These are phyloP conservation scores for Monosporascus sp. DNA, from an alignment of 2,329 filamentous ascomycete species.

Conservation along the genomic window DNA sequence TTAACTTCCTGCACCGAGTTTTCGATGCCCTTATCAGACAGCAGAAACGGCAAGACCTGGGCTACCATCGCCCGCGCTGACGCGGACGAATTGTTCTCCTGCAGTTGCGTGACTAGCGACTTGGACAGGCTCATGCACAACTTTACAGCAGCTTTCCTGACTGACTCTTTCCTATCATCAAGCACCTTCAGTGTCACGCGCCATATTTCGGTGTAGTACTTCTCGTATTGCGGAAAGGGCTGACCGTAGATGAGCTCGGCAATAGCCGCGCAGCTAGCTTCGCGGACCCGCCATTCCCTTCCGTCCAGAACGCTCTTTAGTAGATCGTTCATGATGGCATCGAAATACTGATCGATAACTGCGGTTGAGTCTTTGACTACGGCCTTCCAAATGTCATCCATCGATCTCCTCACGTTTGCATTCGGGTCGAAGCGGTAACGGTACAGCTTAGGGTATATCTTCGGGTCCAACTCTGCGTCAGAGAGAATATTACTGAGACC, in stretches of 20 bases:
- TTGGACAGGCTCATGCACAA: slow-evolving; percentile 82
- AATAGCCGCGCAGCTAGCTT: slow-evolving; percentile 88
- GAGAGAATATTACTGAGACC: slow-evolving; percentile 89
- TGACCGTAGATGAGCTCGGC: slow-evolving; percentile 82
- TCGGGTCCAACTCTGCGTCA: slow-evolving; percentile 82
- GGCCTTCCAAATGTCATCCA: slow-evolving; percentile 97
- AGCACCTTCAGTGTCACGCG: slow-evolving; percentile 80
- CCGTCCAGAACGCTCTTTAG: slow-evolving; percentile 74
- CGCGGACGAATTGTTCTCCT: slow-evolving; percentile 66
- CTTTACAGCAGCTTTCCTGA: slow-evolving; percentile 72
- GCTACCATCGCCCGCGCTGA: slow-evolving; percentile 75
- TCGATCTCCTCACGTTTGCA: slow-evolving; percentile 83
- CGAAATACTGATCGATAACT: slow-evolving; percentile 76
- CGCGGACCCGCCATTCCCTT: slow-evolving; percentile 86
- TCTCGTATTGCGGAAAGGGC: slow-evolving; percentile 70
- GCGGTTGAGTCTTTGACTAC: slow-evolving; percentile 82
- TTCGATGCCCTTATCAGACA: slow-evolving; percentile 85
- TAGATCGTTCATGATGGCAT: slow-evolving; percentile 82
- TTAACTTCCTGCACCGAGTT: slow-evolving; percentile 85
- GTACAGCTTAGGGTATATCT: slow-evolving; percentile 91
- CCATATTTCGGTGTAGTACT: slow-evolving; percentile 82
- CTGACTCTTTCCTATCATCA: slow-evolving; percentile 92
- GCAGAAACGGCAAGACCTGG: slow-evolving; percentile 82
- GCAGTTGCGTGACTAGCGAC: slow-evolving; percentile 77
- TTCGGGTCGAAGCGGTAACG: slow-evolving; percentile 95